Base-by-base conservation (phyloP, 2,329 filamentous ascomycete species). In the Fusarium sp. region DNA sequence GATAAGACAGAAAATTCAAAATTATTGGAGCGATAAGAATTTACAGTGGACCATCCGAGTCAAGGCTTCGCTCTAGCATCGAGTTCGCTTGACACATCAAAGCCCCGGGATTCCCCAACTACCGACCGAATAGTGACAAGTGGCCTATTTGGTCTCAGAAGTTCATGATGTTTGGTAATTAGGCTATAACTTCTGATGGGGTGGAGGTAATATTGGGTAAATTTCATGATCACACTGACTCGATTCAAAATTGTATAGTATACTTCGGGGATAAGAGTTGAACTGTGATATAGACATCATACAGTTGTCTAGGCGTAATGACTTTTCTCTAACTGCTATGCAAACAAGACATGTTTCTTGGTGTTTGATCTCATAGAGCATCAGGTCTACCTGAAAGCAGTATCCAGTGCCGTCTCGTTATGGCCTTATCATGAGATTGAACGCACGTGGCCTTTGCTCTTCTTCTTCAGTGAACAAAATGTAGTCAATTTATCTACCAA, bases 21-120 rank as follows among this genome's bases (percentile, higher is more conserved):
- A 13, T 35, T 10, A 78, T 78, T 78, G 76, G 76, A 16, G 32
- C 67, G 73, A 78, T 78, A 76, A 75, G 56, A 18, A 5, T 13
- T 12, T 10, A 18, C 1, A 30, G 67, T 60, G 72, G 72, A 42
- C 43, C 64, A 9, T 28, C 6, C 21, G n/a, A 25, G 60, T 57
- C 46, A 62, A 62, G 61, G 60, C 71, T 50, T 68, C 28, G 69
- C 47, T 64, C 67, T 62, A 62, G 62, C 65, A 64, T 49, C 61
- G 33, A 43, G 37, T 68, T 73, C 52, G 56, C 67, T 73, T 66
- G 69, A 67, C 74, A 73, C 73, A 73, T 74, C 52, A 13, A 65
- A 38, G 59, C 16, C 56, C 52, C 23, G 49, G 56, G 65, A 61
- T 72, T 69, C 64, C 57, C 60, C 46, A 69, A 66, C 46, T 64